Conservation (phyloP, 2,329 filamentous ascomycete species). For the Talaromyces sp. region DNA sequence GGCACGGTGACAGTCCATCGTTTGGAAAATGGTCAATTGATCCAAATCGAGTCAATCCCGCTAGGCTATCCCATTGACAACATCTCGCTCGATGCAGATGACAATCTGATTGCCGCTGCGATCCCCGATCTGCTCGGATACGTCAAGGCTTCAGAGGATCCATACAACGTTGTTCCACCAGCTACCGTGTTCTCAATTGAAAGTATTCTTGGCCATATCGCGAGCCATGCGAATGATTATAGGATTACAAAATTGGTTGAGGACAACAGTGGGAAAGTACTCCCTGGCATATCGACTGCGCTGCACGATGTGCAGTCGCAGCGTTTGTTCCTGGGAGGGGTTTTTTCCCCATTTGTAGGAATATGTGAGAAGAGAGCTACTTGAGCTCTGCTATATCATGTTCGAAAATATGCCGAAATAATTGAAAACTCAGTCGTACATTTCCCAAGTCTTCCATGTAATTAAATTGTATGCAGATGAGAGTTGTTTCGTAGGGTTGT, state of each 20-base stretch:
- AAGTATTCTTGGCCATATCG: slow-evolving; percentile 24
- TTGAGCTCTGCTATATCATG: not conserved
- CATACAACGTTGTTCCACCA: slow-evolving; percentile 22
- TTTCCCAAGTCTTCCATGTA: too few species aligned
- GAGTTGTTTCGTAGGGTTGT: too few species aligned
- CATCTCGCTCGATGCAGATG: slow-evolving; percentile 34
- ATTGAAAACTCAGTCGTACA: too few species aligned
- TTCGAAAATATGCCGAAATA: not conserved
- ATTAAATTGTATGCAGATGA: too few species aligned
- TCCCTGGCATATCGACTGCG: slow-evolving; percentile 19
- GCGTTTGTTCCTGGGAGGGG: slow-evolving; percentile 20
- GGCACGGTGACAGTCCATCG: slow-evolving; percentile 26
- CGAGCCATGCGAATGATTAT: slow-evolving; percentile 9
- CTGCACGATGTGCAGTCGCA: slow-evolving; percentile 20
- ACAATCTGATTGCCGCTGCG: slow-evolving; percentile 33
- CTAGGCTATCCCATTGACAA: slow-evolving; percentile 34
- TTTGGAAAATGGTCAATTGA: not conserved
- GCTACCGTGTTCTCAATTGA: not conserved
- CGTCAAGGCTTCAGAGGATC: slow-evolving; percentile 22
- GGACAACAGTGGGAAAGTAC: slow-evolving; percentile 29
- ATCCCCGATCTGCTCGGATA: slow-evolving; percentile 28
- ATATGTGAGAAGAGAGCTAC: slow-evolving; percentile 19
- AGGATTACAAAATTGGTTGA: slow-evolving; percentile 23
- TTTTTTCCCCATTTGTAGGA: slow-evolving; percentile 24
- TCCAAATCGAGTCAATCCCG: slow-evolving; percentile 21